Evolutionary conservation across 1,284 basidiomycete species (phyloP).

Genomic region (Rhodotorula mucilaginosa): DNA sequence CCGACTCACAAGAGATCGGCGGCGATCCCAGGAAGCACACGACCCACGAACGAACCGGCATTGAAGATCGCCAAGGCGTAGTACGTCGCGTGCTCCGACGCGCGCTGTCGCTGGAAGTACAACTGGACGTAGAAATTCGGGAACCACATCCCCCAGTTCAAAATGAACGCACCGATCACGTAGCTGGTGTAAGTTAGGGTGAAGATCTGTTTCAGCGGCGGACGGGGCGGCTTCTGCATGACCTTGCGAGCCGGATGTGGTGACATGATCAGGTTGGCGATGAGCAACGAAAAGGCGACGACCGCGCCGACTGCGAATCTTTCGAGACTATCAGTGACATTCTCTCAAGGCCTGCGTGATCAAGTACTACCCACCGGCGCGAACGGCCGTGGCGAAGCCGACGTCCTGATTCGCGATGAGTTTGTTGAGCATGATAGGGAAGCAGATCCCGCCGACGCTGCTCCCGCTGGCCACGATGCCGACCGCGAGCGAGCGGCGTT

Average conservation of each 20-base stretch:
- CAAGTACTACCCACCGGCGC: conserved; percentile 2
- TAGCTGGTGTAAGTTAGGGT: not conserved
- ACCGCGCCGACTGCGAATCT: conserved; percentile 19
- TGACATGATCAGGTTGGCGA: conserved; percentile 29
- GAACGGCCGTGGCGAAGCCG: conserved; percentile 17
- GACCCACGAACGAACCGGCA: conserved; percentile 27
- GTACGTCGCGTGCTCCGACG: conserved; percentile 24
- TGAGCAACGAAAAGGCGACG: conserved; percentile 9
- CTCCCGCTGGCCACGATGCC: conserved; percentile 27
- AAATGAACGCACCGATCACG: conserved; percentile 7
- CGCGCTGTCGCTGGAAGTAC: conserved; percentile 41
- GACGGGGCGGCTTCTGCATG: conserved; percentile 13
- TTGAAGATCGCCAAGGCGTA: conserved; percentile 36
- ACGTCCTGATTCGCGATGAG: conserved; percentile 17
- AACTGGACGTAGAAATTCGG: conserved; percentile 15
- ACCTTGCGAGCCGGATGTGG: conserved; percentile 13
- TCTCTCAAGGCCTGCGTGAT: too few relatives aligned
- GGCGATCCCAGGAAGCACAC: conserved; percentile 31
- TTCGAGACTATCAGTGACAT: too few relatives aligned
- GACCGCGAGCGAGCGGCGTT: conserved; percentile 8
- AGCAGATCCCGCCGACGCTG: conserved; percentile 18
- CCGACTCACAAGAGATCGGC: conserved; percentile 16
- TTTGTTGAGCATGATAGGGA: conserved; percentile 33
- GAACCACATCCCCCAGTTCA: conserved; percentile 19
- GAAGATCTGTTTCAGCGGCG: conserved; percentile 23